Conservation (phyloP, 495 filamentous ascomycete genomes). For the Cercophora samala region DNA sequence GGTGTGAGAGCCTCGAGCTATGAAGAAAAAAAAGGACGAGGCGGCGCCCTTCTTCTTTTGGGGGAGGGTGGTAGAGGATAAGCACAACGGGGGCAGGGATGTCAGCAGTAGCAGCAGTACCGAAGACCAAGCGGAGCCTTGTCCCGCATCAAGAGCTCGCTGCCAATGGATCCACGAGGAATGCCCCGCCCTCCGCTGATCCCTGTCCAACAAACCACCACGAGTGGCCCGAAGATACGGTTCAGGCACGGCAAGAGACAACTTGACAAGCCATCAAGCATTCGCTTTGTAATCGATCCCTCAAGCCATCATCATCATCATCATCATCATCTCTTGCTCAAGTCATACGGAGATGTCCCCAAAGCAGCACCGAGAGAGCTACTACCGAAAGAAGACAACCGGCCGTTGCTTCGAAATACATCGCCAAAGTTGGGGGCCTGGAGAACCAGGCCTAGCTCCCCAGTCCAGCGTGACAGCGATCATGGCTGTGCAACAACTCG, state of each 20-base stretch:
- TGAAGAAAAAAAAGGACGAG: slow-evolving; percentile 2
- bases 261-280: neutral
- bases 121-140: slow-evolving; percentile 1
- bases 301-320: neutral
- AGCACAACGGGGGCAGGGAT: slow-evolving; percentile 5
- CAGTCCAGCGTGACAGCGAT: neutral
- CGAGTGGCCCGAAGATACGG: slow-evolving; percentile 6
- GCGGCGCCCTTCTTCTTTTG: neutral
- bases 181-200: neutral
- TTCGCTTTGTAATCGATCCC: neutral
- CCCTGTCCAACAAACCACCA: neutral
- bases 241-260: neutral
- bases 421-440: neutral
- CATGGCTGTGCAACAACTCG: slow-evolving; percentile 8
- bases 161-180: neutral
- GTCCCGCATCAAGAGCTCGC: neutral
- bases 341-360: neutral
- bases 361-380: neutral
- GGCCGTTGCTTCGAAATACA: neutral
- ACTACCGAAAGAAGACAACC: neutral
- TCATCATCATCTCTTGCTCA: neutral
- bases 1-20: neutral
- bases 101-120: slow-evolving; percentile 7
- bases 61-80: slow-evolving; percentile 3
- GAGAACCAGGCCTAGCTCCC: neutral